These are phyloP conservation scores for Fraxinus quadrangulata DNA, from an alignment of 257 asterid species.

Conservation along the genomic window DNA sequence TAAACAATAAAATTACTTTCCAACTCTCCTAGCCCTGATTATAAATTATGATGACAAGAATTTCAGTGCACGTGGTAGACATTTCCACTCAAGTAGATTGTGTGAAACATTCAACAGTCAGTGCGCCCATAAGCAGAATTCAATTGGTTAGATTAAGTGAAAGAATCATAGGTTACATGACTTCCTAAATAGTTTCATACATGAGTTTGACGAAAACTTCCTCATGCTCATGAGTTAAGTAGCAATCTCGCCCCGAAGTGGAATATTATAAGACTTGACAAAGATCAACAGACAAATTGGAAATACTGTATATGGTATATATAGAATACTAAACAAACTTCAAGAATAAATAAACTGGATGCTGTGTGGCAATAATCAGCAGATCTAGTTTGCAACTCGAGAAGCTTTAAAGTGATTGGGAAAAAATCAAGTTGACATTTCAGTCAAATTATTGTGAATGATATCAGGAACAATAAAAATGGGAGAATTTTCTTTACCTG, in stretches of 20 bases:
- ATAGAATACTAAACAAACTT: not conserved
- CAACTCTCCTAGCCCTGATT: not conserved
- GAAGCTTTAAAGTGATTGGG: slow-evolving; percentile 19
- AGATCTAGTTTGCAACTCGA: slow-evolving; percentile 15
- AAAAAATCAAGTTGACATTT: not conserved
- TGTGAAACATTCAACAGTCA: not conserved
- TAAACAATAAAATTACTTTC: not conserved
- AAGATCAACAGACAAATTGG: not conserved
- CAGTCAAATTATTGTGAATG: slow-evolving; percentile 20
- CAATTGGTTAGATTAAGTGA: not conserved
- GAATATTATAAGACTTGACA: not conserved
- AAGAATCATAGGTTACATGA: not conserved
- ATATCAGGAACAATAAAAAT: slow-evolving; percentile 20
- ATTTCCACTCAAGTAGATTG: not conserved
- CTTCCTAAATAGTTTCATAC: slow-evolving; percentile 1
- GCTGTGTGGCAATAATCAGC: not conserved
- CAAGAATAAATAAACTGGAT: not conserved
- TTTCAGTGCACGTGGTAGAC: not conserved
- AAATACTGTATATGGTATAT: slow-evolving; percentile 5
- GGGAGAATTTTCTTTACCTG: slow-evolving; percentile 50
- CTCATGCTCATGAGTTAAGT: not conserved
- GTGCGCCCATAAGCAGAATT: not conserved
- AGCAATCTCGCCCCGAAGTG: not conserved
- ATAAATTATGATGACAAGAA: not conserved
- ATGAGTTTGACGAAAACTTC: not conserved